Evolutionary conservation across 2,329 filamentous ascomycete species (phyloP).

Genomic region (Penicillium palitans): DNA sequence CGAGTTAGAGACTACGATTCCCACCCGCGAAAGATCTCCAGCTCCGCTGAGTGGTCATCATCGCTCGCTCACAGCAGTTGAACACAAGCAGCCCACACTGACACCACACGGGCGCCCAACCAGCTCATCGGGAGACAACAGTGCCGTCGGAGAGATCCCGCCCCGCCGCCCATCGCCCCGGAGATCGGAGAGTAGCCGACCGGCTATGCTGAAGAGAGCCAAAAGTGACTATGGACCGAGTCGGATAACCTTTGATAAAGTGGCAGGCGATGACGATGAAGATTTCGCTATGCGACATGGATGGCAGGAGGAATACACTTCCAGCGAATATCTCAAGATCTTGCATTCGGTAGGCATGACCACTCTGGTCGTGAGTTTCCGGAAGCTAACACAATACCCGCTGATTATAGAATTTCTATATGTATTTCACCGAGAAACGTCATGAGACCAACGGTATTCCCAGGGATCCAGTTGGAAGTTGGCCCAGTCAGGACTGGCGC

Average conservation of each 20-base stretch:
- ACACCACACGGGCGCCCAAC: conserved; percentile 29
- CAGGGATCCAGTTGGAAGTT: conserved; percentile 57
- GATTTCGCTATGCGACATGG: conserved; percentile 71
- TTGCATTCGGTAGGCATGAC: conserved; percentile 67
- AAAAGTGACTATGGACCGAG: conserved; percentile 56
- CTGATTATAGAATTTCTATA: conserved; percentile 83
- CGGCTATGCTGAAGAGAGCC: conserved; percentile 49
- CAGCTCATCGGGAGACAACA: conserved; percentile 37
- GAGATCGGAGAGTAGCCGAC: conserved; percentile 35
- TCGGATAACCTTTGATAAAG: conserved; percentile 31
- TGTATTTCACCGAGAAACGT: conserved; percentile 98
- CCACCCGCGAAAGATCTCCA: conserved; percentile 36
- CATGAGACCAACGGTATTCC: conserved; percentile 93
- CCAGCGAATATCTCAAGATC: conserved; percentile 81
- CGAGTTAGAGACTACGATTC: conserved; percentile 40
- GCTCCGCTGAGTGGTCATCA: conserved; percentile 34
- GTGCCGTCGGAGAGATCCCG: conserved; percentile 23
- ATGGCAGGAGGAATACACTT: conserved; percentile 90
- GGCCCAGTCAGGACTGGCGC: conserved; percentile 83
- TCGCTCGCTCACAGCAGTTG: conserved; percentile 37
- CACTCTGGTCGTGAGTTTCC: not conserved
- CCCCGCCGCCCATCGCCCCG: conserved; percentile 32
- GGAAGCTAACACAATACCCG: conserved; percentile 17
- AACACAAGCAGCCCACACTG: conserved; percentile 29
- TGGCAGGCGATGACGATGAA: conserved; percentile 48